These are phyloP conservation scores for Pestalotiopsis sp. DNA, from an alignment of 2,329 filamentous ascomycete genomes.

Conservation along the genomic window DNA sequence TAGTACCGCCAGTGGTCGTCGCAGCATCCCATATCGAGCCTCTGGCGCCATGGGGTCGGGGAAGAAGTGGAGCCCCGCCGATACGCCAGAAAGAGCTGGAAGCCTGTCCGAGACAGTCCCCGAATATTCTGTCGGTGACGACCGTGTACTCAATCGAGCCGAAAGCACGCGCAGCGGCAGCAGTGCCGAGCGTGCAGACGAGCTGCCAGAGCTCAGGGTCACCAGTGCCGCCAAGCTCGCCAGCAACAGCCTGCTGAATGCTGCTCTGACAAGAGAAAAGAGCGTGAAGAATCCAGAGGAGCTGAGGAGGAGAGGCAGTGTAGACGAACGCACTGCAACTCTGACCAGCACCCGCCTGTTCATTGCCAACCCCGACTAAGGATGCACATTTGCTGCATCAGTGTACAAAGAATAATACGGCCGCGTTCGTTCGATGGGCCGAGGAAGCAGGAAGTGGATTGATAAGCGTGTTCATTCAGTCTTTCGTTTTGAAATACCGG, in stretches of 20 bases:
- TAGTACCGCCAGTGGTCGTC: slow-evolving; percentile 58
- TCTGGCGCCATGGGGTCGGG: slow-evolving; percentile 45
- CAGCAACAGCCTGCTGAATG: slow-evolving; percentile 58
- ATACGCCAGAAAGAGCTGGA: slow-evolving; percentile 55
- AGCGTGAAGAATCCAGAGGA: slow-evolving; percentile 70
- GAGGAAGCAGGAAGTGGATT: neutral
- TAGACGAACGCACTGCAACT: slow-evolving; percentile 79
- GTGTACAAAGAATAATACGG: neutral
- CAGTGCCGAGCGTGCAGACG: slow-evolving; percentile 62
- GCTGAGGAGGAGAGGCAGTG: slow-evolving; percentile 73
- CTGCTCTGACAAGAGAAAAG: slow-evolving; percentile 62
- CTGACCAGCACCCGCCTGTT: slow-evolving; percentile 74
- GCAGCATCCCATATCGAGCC: slow-evolving; percentile 49
- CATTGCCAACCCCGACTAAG: slow-evolving; percentile 80
- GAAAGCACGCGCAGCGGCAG: slow-evolving; percentile 55
- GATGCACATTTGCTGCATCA: neutral
- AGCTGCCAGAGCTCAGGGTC: slow-evolving; percentile 52
- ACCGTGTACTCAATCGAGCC: slow-evolving; percentile 31
- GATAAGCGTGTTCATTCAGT: slow-evolving; percentile 2
- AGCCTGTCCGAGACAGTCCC: slow-evolving; percentile 47
- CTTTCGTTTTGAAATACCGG: slow-evolving; percentile 13
- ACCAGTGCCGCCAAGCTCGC: slow-evolving; percentile 49
- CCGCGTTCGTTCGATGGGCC: neutral
- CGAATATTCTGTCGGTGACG: slow-evolving; percentile 32
- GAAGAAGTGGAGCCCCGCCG: slow-evolving; percentile 51